These are phyloP conservation scores for Ascomycota sp. DNA, from an alignment of 2,329 filamentous ascomycete genomes.

Conservation along the genomic window DNA sequence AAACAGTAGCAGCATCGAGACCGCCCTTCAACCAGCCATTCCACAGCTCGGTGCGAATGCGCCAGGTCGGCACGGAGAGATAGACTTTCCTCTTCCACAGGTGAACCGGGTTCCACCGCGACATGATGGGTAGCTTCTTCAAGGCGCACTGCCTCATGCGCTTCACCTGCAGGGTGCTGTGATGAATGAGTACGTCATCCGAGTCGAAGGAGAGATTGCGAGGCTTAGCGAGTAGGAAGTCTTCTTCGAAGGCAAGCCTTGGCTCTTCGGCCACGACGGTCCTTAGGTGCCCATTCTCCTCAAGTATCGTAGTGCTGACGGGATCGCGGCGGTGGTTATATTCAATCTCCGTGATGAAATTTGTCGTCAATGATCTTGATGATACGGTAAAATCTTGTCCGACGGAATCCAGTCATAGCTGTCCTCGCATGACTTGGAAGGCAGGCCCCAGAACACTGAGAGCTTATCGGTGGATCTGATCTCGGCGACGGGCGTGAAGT, in stretches of 20 bases:
- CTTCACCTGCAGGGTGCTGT: conserved; percentile 8
- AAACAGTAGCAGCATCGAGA: conserved; percentile 25
- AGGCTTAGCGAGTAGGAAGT: conserved; percentile 8
- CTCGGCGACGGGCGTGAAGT: conserved; percentile 6
- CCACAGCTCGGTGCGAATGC: conserved; percentile 27
- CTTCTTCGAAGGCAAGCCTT: conserved; percentile 9
- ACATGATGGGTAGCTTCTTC: conserved; percentile 5
- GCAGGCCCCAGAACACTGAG: conserved; percentile 16
- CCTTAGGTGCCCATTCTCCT: conserved; percentile 5
- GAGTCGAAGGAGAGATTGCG: conserved; percentile 11
- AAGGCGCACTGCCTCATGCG: conserved; percentile 7
- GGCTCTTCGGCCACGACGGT: conserved; percentile 8
- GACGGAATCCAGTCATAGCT: conserved; percentile 14
- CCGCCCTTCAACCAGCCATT: conserved; percentile 25
- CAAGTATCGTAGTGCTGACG: conserved; percentile 10
- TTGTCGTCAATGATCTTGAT: conserved; percentile 9
- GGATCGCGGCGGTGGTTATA: conserved; percentile 18
- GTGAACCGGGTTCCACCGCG: conserved; percentile 7
- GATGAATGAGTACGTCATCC: conserved; percentile 16
- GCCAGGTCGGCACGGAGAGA: conserved; percentile 21
- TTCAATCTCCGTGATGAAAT: conserved; percentile 11
- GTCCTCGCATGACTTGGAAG: conserved; percentile 5
- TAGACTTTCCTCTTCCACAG: conserved; percentile 10
- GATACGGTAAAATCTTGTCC: conserved; percentile 14
- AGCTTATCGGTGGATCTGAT: conserved; percentile 8